Conservation (phyloP, 2,329 filamentous ascomycete genomes). For the Cordyceps tenuipes region DNA sequence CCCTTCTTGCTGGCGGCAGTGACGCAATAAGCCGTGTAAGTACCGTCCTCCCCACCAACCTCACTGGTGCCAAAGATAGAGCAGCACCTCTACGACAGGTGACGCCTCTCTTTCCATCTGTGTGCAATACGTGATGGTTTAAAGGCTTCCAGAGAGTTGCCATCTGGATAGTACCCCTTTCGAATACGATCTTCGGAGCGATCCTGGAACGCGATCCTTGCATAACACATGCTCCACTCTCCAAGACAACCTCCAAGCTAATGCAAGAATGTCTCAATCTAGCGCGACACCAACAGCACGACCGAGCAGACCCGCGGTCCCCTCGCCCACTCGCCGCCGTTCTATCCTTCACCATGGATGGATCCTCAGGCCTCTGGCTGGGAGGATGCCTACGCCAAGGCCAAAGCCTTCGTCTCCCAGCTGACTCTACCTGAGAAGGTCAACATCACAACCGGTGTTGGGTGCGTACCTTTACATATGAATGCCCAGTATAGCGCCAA, state of each 20-base stretch:
- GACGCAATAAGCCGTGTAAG: conserved; percentile 18
- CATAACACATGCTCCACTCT: neutral
- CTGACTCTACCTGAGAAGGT: conserved; percentile 84
- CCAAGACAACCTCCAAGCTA: neutral
- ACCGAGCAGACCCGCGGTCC: neutral
- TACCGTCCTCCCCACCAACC: conserved; percentile 6
- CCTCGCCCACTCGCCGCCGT: conserved; percentile 43
- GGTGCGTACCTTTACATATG: conserved; percentile 41
- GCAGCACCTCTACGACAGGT: neutral
- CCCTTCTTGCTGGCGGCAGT: conserved; percentile 23
- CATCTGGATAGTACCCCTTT: neutral
- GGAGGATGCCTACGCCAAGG: conserved; percentile 67
- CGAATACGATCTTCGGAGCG: no score
- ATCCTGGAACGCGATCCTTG: neutral
- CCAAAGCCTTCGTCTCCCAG: conserved; percentile 70
- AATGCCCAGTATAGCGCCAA: neutral
- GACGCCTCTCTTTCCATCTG: neutral
- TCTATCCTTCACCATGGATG: conserved; percentile 85
- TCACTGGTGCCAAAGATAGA: neutral
- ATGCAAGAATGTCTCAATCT: conserved; percentile 4
- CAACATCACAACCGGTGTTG: conserved; percentile 85
- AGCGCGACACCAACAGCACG: conserved; percentile 15
- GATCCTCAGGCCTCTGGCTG: conserved; percentile 63
- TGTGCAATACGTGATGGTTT: no score
- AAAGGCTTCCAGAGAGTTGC: neutral